Evolutionary conservation across 73 alveolate genomes (phyloP), one percentile per base, ranked within the genome.

Genomic region (Paramecium octaurelia): DNA sequence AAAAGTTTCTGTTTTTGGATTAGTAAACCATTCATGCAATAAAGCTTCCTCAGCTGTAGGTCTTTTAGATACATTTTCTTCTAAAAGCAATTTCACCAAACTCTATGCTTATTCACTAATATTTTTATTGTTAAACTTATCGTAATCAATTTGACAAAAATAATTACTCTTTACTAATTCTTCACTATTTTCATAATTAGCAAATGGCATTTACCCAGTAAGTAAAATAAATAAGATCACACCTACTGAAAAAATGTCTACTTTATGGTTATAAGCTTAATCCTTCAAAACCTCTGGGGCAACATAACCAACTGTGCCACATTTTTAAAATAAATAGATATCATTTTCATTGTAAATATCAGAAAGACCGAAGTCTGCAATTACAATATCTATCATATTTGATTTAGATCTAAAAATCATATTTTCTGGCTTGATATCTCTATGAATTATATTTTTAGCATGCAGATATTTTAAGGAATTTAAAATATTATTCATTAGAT

Each of bases 401-500:
- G 54, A 73, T 34, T 48, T 60, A n/a, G 42, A 21, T 84, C 70
- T 85, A 16, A 89, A 73, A 50, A 89, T 71, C 16, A 89, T 14
- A 27, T 89, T 89, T 71, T 89, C 94, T 23, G 94, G 94, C 46
- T 89, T 89, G 1, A 89, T 6, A 48, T 89, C 94, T 89, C 94
- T 89, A 40, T 89, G 94, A n/a, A 89, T 89, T 9, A 89, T 73
- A 21, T 73, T 73, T 21, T 44, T 44, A 42, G 46, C 10, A 46
- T 89, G 91, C 8, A 69, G 31, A 40, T 89, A 84, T 27, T 21
- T 27, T 6, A 89, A 42, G 43, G 80, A 73, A 18, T 48, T 38
- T 6, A 89, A 46, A 24, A 89, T 8, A 18, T 89, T 73, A 31
- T 2, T 27, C 50, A 34, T 34, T 31, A 64, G 27, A 34, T 64